phyloP scores from a whole-genome alignment of 2,329 filamentous ascomycete genomes.

The Salinomyces thailandicus region DNA sequence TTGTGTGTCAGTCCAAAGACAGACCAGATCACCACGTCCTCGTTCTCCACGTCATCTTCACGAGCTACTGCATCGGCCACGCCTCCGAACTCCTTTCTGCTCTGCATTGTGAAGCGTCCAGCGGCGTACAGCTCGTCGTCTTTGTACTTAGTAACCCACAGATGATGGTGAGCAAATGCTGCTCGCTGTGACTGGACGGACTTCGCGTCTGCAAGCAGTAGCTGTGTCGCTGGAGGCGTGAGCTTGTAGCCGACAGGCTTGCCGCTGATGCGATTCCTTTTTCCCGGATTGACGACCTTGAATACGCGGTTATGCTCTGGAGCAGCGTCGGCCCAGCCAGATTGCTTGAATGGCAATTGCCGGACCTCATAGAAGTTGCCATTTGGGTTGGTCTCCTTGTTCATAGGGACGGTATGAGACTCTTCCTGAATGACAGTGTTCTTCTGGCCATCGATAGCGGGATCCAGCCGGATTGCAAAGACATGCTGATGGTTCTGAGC shows the following conservation, averaged over 20 bases:
- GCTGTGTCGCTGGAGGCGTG: neutral
- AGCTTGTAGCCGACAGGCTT: neutral
- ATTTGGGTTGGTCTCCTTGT: slow-evolving; percentile 47
- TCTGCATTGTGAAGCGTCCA: slow-evolving; percentile 38
- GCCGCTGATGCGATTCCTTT: slow-evolving; percentile 32
- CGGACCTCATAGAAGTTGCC: slow-evolving; percentile 52
- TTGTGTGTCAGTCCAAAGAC: slow-evolving; percentile 44
- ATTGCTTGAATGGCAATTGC: slow-evolving; percentile 20
- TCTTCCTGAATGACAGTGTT: slow-evolving; percentile 48
- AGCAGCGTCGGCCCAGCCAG: slow-evolving; percentile 17
- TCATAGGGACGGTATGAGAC: slow-evolving; percentile 39
- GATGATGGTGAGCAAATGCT: slow-evolving; percentile 40
- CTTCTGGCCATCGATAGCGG: slow-evolving; percentile 47
- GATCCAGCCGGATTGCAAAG: slow-evolving; percentile 55
- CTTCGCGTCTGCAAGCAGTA: slow-evolving; percentile 7
- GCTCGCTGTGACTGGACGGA: slow-evolving; percentile 38
- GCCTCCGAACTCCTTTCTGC: slow-evolving; percentile 35
- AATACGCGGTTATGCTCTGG: slow-evolving; percentile 45
- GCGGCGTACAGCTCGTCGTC: slow-evolving; percentile 44
- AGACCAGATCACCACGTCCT: slow-evolving; percentile 42
- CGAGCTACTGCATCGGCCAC: slow-evolving; percentile 18
- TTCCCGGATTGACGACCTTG: slow-evolving; percentile 42
- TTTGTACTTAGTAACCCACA: slow-evolving; percentile 45
- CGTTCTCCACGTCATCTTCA: slow-evolving; percentile 32
- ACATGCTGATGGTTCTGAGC: slow-evolving; percentile 64